Evolutionary conservation across 805 yeast species (phyloP), one percentile per base, ranked within the genome.

Genomic region (Saccharomyces kudriavzevii): DNA sequence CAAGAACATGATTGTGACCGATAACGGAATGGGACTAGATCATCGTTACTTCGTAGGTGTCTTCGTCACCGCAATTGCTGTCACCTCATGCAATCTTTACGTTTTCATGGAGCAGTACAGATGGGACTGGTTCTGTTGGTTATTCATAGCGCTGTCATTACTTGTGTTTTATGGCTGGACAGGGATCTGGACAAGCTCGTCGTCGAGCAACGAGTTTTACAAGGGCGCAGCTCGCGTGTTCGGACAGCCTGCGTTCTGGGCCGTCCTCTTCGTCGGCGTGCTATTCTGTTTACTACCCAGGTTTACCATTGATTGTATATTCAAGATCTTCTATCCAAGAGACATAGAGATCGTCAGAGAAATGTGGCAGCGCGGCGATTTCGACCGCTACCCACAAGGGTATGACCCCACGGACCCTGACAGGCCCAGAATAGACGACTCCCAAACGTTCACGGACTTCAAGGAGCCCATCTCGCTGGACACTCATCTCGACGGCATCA

Each of bases 371-470:
- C 73, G 77, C 50, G 95, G 95, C 45, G 84, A 83, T 57, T 87
- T 79, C 61, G 82, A 74, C 55, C 79, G 77, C 40, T 87, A 83
- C 63, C 90, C 90, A 9, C 73, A 66, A 8, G 76, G 79, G 51
- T 87, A 85, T 64, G 95, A 87, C 66, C 95, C 95, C 29, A 86
- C 95, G 1, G 91, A 86, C 68, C 89, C 91, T n/a, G 69, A 82
- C 54, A 76, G 85, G 58, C 74, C 72, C 9, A 76, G 76, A 56
- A 71, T 85, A 31, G 74, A 82, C 47, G 70, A 75, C 47, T 78
- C 80, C 5, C 43, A 6, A 2, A 13, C 43, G 2, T 17, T 17
- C 20, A 35, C 22, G 17, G 43, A 35, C 17, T 35, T 35, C 24
- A 35, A 35, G 17, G 22, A 35, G 43, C 22, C 69, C 11, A 35